Base-by-base conservation (phyloP, 1,139 yeast species). In the Meyerozyma guilliermondii region DNA sequence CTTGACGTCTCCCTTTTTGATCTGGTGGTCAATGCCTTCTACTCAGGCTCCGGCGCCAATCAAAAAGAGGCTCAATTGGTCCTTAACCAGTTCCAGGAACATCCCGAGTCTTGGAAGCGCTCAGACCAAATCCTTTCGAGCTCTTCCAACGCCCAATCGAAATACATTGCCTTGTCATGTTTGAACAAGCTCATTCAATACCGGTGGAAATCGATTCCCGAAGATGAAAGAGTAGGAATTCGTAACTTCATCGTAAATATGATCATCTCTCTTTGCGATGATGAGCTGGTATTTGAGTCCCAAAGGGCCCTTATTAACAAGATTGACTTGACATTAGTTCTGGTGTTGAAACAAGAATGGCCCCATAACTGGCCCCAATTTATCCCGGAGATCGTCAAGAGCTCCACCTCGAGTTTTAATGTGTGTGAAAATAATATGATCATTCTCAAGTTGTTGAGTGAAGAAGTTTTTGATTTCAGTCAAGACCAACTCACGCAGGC, bases 301-400 rank as follows among this genome's bases (percentile, higher is more conserved):
- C 91, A 91, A 60, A 82, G 83, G 58, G 83, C 97, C 17, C 75
- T 92, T 58, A 87, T 92, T 56, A 88, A 87, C 67, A 94, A 94
- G 63, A 91, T 92, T 54, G 96, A 92, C 66, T 75, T 92, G 60
- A 92, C 98, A 7, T 73, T 92, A 58, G 98, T 92, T 33, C 95
- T 92, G 58, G 83, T 92, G 41, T 78, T 92, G 58, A 92, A 92
- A 60, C 98, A 94, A 65, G 99, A 92, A 61, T 92, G 99, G 99
- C 99, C 99, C 34, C 89, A 83, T 53, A 87, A 89, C 60, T 92
- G 99, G 99, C 98, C 98, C 18, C 87, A 86, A 54, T 92, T 94
- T 57, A 85, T 92, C 42, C 96, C 98, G 11, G 98, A 94, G 61
- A 79, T 92, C 49, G 94, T 92, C 37, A 77, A 77, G 49, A 83